phyloP scores from a whole-genome alignment of 1,284 basidiomycete genomes.

The Apiotrichum siamense region DNA sequence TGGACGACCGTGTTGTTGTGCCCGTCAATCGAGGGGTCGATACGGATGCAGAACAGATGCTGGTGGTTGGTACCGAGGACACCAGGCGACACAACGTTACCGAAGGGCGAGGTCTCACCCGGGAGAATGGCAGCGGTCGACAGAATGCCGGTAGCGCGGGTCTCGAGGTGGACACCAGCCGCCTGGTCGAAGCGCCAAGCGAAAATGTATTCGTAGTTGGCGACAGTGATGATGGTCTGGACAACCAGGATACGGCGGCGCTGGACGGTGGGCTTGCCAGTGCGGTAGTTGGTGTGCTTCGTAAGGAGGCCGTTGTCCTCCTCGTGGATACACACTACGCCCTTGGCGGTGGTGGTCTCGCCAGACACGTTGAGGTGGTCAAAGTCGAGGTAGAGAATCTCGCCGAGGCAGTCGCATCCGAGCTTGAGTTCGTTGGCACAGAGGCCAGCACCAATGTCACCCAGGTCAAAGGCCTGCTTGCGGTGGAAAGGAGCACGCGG shows the following conservation, averaged over 20 bases:
- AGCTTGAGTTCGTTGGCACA: conserved; percentile 46
- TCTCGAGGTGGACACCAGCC: conserved; percentile 48
- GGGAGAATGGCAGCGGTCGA: conserved; percentile 44
- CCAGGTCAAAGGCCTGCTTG: conserved; percentile 49
- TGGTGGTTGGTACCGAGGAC: conserved; percentile 47
- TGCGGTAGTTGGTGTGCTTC: conserved; percentile 50
- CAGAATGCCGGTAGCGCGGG: conserved; percentile 49
- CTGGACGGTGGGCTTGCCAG: conserved; percentile 35
- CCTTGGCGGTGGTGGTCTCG: conserved; percentile 17
- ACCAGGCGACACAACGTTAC: conserved; percentile 46
- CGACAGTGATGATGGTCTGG: conserved; percentile 47
- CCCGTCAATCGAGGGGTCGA: conserved; percentile 41
- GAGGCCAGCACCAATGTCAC: conserved; percentile 46
- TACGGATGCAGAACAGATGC: conserved; percentile 48
- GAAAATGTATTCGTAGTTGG: conserved; percentile 44
- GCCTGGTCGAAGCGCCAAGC: conserved; percentile 47
- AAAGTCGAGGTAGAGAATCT: conserved; percentile 44
- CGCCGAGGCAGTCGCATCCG: conserved; percentile 49
- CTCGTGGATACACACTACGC: conserved; percentile 49
- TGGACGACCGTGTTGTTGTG: conserved; percentile 45
- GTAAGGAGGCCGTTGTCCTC: conserved; percentile 48
- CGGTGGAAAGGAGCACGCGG: conserved; percentile 34
- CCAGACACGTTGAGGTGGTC: conserved; percentile 30
- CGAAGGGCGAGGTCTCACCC: conserved; percentile 46
- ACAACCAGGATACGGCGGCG: conserved; percentile 46